phyloP scores from a whole-genome alignment of 306 rosid species.

The Rubus idaeus region DNA sequence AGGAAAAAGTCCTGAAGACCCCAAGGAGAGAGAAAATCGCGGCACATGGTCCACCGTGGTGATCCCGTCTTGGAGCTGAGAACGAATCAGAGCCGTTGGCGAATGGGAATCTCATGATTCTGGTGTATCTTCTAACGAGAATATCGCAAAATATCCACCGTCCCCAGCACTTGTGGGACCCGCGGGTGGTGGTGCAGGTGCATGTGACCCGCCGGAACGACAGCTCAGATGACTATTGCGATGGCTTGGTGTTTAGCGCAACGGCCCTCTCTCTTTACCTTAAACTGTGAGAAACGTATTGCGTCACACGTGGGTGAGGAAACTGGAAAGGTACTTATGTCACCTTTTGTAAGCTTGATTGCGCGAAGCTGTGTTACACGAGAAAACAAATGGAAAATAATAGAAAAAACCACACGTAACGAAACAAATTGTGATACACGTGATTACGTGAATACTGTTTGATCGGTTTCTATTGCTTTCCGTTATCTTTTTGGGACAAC shows the following conservation, averaged over 20 bases:
- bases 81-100: conserved; percentile 21
- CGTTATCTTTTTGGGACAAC: background rate
- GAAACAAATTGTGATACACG: background rate
- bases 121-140: background rate
- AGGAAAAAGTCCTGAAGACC: background rate
- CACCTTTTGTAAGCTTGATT: background rate
- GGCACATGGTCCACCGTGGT: conserved; percentile 41
- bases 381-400: background rate
- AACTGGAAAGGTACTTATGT: background rate
- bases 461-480: background rate
- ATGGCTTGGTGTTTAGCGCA: conserved; percentile 21
- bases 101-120: background rate
- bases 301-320: conserved; percentile 5
- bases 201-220: conserved; percentile 34
- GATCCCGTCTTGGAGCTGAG: conserved; percentile 14
- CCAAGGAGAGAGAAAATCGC: conserved; percentile 9
- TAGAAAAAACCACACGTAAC: background rate
- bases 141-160: background rate
- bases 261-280: background rate
- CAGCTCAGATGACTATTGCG: conserved; percentile 23
- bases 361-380: background rate
- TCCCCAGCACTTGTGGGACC: conserved; percentile 2
- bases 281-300: background rate
- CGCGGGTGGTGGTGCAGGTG: conserved; percentile 1
- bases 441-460: background rate